phyloP scores from a whole-genome alignment of 2,329 filamentous ascomycete genomes.

The Ophiocordyceps camponoti-floridani region DNA sequence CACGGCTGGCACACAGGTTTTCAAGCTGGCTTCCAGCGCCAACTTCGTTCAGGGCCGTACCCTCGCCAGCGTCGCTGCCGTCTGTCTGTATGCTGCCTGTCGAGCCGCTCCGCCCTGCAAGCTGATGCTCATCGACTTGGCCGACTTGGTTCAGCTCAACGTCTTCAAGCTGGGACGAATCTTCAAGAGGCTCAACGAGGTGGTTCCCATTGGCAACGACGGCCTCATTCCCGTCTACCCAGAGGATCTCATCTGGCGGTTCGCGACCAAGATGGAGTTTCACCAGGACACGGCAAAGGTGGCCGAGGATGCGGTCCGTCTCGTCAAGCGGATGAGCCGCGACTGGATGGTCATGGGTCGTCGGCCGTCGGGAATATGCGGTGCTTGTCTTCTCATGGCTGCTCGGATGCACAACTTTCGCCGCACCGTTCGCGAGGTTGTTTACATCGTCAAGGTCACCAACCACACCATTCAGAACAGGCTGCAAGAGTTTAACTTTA shows the following conservation, averaged over 20 bases:
- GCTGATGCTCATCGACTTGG: conserved; percentile 88
- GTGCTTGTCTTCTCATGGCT: conserved; percentile 83
- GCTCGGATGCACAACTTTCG: conserved; percentile 98
- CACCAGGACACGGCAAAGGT: conserved; percentile 65
- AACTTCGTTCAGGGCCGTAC: conserved; percentile 78
- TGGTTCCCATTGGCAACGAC: conserved; percentile 50
- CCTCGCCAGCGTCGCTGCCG: conserved; percentile 71
- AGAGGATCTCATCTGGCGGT: conserved; percentile 81
- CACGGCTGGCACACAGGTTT: conserved; percentile 52
- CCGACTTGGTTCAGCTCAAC: conserved; percentile 67
- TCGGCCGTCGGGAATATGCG: conserved; percentile 83
- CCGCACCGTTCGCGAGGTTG: conserved; percentile 78
- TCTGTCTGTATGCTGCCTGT: conserved; percentile 79
- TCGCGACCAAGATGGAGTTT: conserved; percentile 84
- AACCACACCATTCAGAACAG: conserved; percentile 86
- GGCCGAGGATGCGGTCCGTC: conserved; percentile 69
- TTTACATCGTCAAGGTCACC: conserved; percentile 96
- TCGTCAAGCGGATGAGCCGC: conserved; percentile 82
- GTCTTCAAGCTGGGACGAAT: conserved; percentile 83
- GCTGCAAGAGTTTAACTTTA: conserved; percentile 78
- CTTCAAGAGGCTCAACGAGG: conserved; percentile 67
- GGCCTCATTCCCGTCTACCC: conserved; percentile 55
- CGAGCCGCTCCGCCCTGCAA: conserved; percentile 63
- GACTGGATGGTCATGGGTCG: conserved; percentile 97
- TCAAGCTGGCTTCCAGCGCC: conserved; percentile 54